Evolutionary conservation across 345 rosid species (phyloP).

Genomic region (Isatis tinctoria): DNA sequence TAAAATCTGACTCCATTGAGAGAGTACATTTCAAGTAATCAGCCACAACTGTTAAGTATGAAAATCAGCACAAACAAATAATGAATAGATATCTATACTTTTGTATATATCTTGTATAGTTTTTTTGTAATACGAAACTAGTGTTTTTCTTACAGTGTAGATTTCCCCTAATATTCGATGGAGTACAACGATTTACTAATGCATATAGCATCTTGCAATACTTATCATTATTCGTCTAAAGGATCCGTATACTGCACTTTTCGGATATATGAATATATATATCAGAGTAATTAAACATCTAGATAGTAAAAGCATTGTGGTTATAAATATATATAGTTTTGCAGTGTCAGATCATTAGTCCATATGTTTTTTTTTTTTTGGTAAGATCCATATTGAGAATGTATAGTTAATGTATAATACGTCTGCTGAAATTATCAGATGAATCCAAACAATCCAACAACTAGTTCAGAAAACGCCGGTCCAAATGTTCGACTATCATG

Average conservation of each 20-base stretch:
- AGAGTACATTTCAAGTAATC: constrained; percentile 5
- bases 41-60: too few relatives aligned
- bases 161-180: neutral
- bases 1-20: neutral
- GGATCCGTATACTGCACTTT: neutral
- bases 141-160: too few relatives aligned
- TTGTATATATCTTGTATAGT: too few relatives aligned
- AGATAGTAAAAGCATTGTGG: neutral
- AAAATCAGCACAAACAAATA: too few relatives aligned
- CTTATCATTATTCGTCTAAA: neutral
- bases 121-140: too few relatives aligned
- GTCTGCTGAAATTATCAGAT: constrained; percentile 5
- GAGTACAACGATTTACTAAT: neutral
- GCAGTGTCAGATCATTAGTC: neutral
- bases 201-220: neutral
- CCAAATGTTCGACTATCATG: constrained; percentile 26
- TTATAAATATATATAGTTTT: neutral
- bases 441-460: constrained; percentile 33
- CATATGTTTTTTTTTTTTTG: too few relatives aligned
- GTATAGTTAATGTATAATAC: neutral
- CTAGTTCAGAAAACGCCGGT: constrained; percentile 17
- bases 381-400: neutral
- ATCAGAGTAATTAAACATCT: neutral
- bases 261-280: neutral
- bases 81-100: too few relatives aligned